Conservation (phyloP, 2,329 filamentous ascomycete genomes). For the Trichoderma harzianum region DNA sequence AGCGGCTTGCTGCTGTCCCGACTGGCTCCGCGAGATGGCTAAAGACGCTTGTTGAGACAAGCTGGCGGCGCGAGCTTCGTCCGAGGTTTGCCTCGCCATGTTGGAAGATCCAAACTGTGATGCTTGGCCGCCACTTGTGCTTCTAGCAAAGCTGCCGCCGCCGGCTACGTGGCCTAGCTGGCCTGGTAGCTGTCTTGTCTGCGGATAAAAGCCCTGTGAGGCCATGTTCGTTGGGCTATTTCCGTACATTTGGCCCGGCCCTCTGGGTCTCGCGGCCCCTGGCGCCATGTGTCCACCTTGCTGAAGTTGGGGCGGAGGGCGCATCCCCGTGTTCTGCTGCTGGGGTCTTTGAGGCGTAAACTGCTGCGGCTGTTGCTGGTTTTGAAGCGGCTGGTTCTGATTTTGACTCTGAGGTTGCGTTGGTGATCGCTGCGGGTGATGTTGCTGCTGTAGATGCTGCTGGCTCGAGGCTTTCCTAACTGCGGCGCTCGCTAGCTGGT, state of each 20-base stretch:
- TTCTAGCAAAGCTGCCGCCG: constrained; percentile 18
- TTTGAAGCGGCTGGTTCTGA: constrained; percentile 1
- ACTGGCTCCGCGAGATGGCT: constrained; percentile 12
- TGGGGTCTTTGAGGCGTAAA: constrained; percentile 9
- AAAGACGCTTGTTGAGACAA: constrained; percentile 17
- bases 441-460: constrained; percentile 8
- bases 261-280: constrained; percentile 7
- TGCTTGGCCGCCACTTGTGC: constrained; percentile 9
- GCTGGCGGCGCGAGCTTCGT: constrained; percentile 2
- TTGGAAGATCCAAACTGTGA: constrained; percentile 22
- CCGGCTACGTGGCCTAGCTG: constrained; percentile 20
- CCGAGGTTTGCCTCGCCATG: constrained; percentile 20
- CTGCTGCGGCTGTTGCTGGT: constrained; percentile 11
- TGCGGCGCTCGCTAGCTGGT: constrained; percentile 18
- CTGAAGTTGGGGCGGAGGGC: constrained; percentile 18
- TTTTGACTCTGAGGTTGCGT: not conserved
- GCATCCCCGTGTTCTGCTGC: not conserved
- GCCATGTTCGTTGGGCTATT: constrained; percentile 4
- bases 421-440: constrained; percentile 17
- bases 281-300: constrained; percentile 19
- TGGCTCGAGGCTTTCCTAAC: constrained; percentile 16
- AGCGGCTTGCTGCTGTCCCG: constrained; percentile 15
- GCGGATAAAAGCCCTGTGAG: constrained; percentile 18
- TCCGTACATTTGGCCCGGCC: constrained; percentile 15
- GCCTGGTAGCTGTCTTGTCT: constrained; percentile 23